Evolutionary conservation across 192 early-diverging fungal genomes (phyloP), one percentile per base, ranked within the genome.

Genomic region (Backusella luteola): DNA sequence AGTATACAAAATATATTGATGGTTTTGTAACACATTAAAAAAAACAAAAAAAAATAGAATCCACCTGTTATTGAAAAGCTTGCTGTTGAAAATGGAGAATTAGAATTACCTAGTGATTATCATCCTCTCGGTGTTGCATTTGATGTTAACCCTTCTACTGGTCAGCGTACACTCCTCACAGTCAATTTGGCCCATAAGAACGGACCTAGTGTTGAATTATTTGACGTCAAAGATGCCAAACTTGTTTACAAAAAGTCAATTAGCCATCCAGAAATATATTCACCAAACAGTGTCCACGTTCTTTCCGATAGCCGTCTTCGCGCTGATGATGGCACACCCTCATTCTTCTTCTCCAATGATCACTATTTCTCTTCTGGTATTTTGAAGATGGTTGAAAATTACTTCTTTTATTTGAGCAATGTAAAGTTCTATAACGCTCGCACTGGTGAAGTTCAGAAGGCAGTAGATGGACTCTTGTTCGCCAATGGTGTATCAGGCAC

Each of bases 61-160:
- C 41, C 75, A 41, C 53, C 71, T 32, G 19, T 74, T 32, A 23
- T 53, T 32, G 69, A 73, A 39, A 67, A 26, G 14, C 38, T 74
- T 15, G 21, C 15, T 23, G 34, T 74, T 26, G 56, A 63, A 69
- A 19, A 69, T 15, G 42, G 32, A 17, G 23, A 53, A n/a, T 59
- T 67, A 42, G 7, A 32, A 11, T 63, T 76, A 4, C 3, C 23
- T 1, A 38, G 8, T 26, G 76, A 74, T 38, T 71, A 77, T 66
- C 80, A 81, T 49, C 76, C 80, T n/a, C 76, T 81, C 23, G 80
- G 80, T 35, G 17, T 81, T 38, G 52, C 52, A 15, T n/a, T 79
- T 35, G 77, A 79, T 67, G 26, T 67, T 14, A 17, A 73, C 14
- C 39, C 11, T 52, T 8, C 35, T 7, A 73, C 42, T 21, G 67